Conservation (phyloP, 1,284 basidiomycete genomes). For the Trichosporon sp. region DNA sequence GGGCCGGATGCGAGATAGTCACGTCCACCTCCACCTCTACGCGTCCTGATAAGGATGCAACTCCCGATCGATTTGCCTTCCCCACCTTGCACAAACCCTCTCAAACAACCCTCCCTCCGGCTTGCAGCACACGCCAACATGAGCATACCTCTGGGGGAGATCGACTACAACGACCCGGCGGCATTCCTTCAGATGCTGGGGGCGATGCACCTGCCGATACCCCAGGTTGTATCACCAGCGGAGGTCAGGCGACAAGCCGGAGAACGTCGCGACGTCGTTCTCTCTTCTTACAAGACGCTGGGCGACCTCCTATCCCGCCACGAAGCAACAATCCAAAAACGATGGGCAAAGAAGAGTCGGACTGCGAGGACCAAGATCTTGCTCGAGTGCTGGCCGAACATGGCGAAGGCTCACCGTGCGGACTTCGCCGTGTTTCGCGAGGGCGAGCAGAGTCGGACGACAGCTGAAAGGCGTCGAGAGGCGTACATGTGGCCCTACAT, state of each 20-base stretch:
- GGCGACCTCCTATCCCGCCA: conserved; percentile 5
- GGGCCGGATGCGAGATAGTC: neutral
- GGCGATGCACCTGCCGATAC: neutral
- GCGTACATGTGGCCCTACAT: conserved; percentile 4
- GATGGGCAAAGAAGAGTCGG: conserved; percentile 4
- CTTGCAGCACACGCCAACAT: neutral
- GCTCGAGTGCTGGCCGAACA: neutral
- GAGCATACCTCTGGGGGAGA: neutral
- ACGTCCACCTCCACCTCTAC: neutral
- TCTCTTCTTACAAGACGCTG: neutral
- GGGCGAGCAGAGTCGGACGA: neutral
- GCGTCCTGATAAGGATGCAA: too few relatives aligned
- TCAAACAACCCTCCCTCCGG: neutral
- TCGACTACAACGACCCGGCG: neutral
- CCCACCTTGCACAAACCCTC: too few relatives aligned
- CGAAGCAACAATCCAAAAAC: conserved; percentile 5
- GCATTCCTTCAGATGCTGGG: neutral
- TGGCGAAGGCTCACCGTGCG: neutral
- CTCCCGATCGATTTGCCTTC: neutral
- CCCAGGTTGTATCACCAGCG: neutral
- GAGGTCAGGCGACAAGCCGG: neutral
- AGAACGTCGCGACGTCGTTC: neutral
- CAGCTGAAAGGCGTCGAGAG: neutral
- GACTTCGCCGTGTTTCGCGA: neutral
- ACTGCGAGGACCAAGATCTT: neutral